Conservation (phyloP, 2,329 filamentous ascomycete species). For the Botrytis elliptica region DNA sequence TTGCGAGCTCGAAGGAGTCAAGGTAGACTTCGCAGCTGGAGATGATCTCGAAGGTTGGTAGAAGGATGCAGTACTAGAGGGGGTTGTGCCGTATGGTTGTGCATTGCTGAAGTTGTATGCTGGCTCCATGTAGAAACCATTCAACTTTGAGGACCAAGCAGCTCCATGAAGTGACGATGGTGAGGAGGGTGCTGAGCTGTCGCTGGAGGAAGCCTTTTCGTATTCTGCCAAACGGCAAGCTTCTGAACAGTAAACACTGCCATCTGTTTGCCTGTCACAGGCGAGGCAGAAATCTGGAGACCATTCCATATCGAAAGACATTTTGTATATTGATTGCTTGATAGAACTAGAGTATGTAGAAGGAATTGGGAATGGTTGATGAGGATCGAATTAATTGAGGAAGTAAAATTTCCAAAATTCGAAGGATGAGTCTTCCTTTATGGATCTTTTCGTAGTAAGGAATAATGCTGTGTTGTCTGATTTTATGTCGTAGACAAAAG, state of each 20-base stretch:
- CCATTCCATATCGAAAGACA: constrained; percentile 54
- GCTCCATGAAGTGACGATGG: constrained; percentile 47
- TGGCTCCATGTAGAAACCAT: constrained; percentile 66
- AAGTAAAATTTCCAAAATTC: background rate
- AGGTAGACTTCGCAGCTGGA: constrained; percentile 43
- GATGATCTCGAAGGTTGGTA: constrained; percentile 52
- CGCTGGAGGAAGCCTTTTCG: constrained; percentile 63
- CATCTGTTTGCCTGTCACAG: constrained; percentile 85
- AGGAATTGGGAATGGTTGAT: constrained; percentile 16
- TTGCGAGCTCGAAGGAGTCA: constrained; percentile 75
- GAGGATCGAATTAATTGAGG: constrained; percentile 15
- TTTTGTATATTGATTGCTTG: constrained; percentile 28
- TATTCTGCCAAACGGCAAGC: constrained; percentile 85
- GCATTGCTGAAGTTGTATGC: constrained; percentile 72
- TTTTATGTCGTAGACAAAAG: constrained; percentile 23
- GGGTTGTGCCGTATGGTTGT: constrained; percentile 55
- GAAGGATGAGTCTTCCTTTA: constrained; percentile 21
- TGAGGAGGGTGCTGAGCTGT: constrained; percentile 58
- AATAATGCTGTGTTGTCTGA: constrained; percentile 25
- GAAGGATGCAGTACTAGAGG: constrained; percentile 38
- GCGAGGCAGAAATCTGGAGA: constrained; percentile 89
- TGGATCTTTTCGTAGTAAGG: constrained; percentile 13
- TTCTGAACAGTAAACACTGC: constrained; percentile 87
- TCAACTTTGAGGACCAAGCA: constrained; percentile 52
- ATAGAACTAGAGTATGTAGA: constrained; percentile 9